Evolutionary conservation across 1,284 basidiomycete species (phyloP).

Genomic region (Sporisorium reilianum): DNA sequence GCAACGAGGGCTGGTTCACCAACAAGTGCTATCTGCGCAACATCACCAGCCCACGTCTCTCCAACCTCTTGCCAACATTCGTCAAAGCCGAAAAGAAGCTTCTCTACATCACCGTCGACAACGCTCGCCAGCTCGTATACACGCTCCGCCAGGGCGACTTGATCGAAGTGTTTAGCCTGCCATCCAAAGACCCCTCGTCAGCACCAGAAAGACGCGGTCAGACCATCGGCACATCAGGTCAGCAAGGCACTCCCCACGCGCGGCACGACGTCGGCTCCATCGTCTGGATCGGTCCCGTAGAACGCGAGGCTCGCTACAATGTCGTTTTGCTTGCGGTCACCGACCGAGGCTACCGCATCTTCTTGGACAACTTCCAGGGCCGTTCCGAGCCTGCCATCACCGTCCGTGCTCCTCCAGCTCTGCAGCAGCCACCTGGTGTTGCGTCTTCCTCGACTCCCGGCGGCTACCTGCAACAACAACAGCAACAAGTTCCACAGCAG

Average conservation of each 20-base stretch:
- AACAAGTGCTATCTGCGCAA: slow-evolving; percentile 82
- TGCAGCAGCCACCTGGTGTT: slow-evolving; percentile 47
- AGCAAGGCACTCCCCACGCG: slow-evolving; percentile 61
- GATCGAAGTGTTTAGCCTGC: slow-evolving; percentile 64
- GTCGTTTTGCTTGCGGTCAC: slow-evolving; percentile 65
- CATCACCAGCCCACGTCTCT: slow-evolving; percentile 71
- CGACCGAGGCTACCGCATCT: slow-evolving; percentile 65
- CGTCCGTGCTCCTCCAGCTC: slow-evolving; percentile 43
- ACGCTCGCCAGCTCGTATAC: slow-evolving; percentile 60
- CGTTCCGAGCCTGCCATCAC: slow-evolving; percentile 52
- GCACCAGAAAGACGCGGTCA: slow-evolving; percentile 60
- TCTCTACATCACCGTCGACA: slow-evolving; percentile 59
- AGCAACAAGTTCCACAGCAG: slow-evolving; percentile 17
- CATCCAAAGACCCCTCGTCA: slow-evolving; percentile 53
- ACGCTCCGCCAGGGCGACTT: slow-evolving; percentile 60
- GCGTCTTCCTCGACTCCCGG: slow-evolving; percentile 14
- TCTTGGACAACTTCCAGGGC: slow-evolving; percentile 63
- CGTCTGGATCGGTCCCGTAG: slow-evolving; percentile 59
- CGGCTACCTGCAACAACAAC: slow-evolving; percentile 27
- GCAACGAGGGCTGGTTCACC: slow-evolving; percentile 91
- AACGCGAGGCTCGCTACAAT: slow-evolving; percentile 46
- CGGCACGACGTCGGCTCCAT: slow-evolving; percentile 60
- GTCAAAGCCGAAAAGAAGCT: slow-evolving; percentile 74
- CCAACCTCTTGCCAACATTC: slow-evolving; percentile 66
- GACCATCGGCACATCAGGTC: slow-evolving; percentile 61